Evolutionary conservation across 2,329 filamentous ascomycete species (phyloP), one percentile per base, ranked within the genome.

Genomic region (Canariomyces notabilis): DNA sequence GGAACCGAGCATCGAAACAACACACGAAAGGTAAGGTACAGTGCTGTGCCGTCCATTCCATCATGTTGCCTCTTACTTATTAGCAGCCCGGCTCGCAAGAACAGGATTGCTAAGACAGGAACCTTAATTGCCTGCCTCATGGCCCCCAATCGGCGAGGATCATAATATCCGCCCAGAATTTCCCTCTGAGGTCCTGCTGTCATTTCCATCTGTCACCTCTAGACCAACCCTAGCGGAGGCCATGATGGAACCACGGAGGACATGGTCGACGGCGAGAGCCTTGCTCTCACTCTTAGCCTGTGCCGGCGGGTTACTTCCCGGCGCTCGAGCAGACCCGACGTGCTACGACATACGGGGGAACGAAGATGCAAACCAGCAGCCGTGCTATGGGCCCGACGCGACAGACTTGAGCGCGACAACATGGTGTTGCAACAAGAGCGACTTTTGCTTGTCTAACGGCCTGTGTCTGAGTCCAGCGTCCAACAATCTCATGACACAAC

Each of bases 381-480:
- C 60, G 6, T 63, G 59, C 46, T 50, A 52, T 32, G 29, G 51
- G 2, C 20, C 48, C 5, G 48, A 12, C 37, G 41, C 3, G 40
- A 46, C 32, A 8, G 33, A 49, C 39, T 18, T 37, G 3, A 14
- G 31, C 29, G 38, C 52, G 8, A 44, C 54, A 40, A 58, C 52
- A 6, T 53, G 54, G 31, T 63, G 59, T 48, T 63, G 60, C 46
- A 50, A 50, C 26, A 50, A 34, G 35, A 37, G 18, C 34, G 59
- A 62, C 48, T 49, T 51, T 26, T 61, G 59, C 37, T 52, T 62
- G 19, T 55, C 55, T 29, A 63, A 63, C 42, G 59, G 59, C n/a
- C 55, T 62, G 23, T 63, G 59, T 26, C 48, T 63, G 14, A 56
- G 60, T 34, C 51, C 59, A 9, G 51, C 31, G 3, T 52, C 49